A percentile compares a stretch with the other conserved stretches of the same genome.
These are phyloP conservation scores for Euphorbia lathyris DNA, from an alignment of 345 rosid species.

Conservation along the genomic window DNA sequence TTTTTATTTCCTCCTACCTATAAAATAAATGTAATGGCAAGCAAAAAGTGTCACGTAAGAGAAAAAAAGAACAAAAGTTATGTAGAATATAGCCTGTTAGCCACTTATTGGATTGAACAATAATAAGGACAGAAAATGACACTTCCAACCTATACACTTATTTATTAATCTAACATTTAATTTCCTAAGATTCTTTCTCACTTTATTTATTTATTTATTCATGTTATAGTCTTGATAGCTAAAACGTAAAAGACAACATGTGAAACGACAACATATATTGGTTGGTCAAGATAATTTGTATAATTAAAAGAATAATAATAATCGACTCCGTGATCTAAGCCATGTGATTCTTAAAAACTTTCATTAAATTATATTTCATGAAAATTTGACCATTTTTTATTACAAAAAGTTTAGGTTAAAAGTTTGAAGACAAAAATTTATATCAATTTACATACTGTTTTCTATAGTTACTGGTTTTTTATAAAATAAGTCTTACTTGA, in stretches of 20 bases:
- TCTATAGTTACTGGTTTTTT: no score
- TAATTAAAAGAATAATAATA: neutral
- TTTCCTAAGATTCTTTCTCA: no score
- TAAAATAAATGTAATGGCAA: no score
- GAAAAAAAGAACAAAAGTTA: neutral
- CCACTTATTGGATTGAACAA: neutral
- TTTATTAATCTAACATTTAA: no score
- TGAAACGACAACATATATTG: no score
- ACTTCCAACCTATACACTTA: neutral
- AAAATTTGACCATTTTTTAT: no score
- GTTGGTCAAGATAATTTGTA: neutral
- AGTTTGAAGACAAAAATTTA: no score
- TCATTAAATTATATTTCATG: neutral
- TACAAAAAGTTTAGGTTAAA: neutral
- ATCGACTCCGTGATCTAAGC: neutral
- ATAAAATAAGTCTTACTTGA: no score
- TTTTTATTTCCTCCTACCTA: no score
- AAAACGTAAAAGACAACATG: neutral
- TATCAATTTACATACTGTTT: no score
- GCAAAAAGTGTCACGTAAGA: neutral
- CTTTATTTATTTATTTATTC: no score
- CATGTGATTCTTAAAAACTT: neutral
- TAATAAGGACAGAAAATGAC: neutral
- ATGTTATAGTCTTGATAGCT: no score
- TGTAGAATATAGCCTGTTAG: neutral